These are phyloP conservation scores for Ophiostoma ulmi DNA, from an alignment of 2,329 filamentous ascomycete species.

Conservation along the genomic window DNA sequence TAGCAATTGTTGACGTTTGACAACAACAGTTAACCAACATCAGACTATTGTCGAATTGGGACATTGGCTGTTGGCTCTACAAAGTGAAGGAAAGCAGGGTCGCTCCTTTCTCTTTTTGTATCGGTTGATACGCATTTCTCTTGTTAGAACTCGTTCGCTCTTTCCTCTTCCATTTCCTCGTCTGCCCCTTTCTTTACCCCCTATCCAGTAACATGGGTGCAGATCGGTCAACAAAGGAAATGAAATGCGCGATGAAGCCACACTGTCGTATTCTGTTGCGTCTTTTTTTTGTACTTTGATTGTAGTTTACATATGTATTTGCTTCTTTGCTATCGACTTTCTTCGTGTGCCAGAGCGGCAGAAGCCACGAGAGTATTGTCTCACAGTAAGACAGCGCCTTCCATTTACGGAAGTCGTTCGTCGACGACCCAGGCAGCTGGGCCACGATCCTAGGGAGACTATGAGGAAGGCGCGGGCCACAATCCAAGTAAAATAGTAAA, in stretches of 20 bases:
- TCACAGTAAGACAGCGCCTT: not conserved
- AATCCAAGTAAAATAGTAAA: not conserved
- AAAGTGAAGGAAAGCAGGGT: not conserved
- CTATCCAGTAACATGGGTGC: not conserved
- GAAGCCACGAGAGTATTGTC: not conserved
- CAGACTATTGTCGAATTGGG: slow-evolving; percentile 1
- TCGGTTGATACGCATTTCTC: not conserved
- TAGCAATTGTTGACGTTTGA: too few species aligned
- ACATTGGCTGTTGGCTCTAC: not conserved
- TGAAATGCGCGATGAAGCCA: slow-evolving; percentile 7
- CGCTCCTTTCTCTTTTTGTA: not conserved
- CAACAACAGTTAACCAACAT: not conserved
- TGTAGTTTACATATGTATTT: not conserved
- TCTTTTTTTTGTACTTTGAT: not conserved
- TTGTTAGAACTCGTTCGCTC: not conserved
- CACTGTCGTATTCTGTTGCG: not conserved
- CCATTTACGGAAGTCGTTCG: not conserved
- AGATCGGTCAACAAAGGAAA: not conserved
- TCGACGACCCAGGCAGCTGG: not conserved
- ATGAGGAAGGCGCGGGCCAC: not conserved
- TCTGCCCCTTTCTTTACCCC: not conserved
- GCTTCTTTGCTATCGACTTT: not conserved
- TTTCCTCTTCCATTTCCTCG: not conserved
- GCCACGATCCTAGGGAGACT: not conserved
- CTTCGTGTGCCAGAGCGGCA: not conserved